phyloP scores from a whole-genome alignment of 768 basidiomycete species.

The Pleurotus eryngii region DNA sequence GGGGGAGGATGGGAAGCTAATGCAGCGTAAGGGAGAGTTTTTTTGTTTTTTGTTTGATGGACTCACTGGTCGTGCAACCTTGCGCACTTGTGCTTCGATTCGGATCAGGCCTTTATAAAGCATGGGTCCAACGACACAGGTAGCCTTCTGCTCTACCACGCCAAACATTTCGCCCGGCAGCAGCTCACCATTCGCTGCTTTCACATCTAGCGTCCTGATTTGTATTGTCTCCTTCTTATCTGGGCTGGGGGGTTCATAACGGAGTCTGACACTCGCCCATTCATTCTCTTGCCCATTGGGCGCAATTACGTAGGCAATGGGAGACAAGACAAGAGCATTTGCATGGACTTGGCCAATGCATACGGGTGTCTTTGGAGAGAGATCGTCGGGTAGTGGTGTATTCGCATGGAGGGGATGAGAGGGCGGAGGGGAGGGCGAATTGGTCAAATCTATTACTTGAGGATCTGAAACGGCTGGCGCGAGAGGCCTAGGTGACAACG shows the following conservation, averaged over 20 bases:
- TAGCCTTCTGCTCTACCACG: constrained; percentile 84
- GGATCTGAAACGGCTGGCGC: constrained; percentile 25
- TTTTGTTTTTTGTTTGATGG: neutral
- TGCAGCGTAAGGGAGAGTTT: constrained; percentile 12
- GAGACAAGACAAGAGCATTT: constrained; percentile 84
- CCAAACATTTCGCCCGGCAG: constrained; percentile 68
- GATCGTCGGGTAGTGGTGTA: constrained; percentile 45
- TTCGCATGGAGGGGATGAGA: constrained; percentile 23
- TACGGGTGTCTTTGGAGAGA: constrained; percentile 78
- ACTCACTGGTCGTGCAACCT: constrained; percentile 61
- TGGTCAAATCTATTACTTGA: constrained; percentile 75
- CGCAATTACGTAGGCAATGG: constrained; percentile 63
- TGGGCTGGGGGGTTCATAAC: constrained; percentile 60
- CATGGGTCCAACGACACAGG: constrained; percentile 76
- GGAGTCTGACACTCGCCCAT: constrained; percentile 68
- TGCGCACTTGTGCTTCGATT: constrained; percentile 72
- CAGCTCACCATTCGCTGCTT: constrained; percentile 50
- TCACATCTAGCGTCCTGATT: constrained; percentile 61
- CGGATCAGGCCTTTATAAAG: constrained; percentile 81
- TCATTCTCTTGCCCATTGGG: constrained; percentile 43
- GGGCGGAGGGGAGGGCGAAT: constrained; percentile 56
- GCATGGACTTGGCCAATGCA: constrained; percentile 86
- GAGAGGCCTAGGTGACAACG: constrained; percentile 20
- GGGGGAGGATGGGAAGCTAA: constrained; percentile 77
- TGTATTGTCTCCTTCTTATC: constrained; percentile 71